A percentile compares a stretch with the other conserved stretches of the same genome.
Evolutionary conservation across 2,329 filamentous ascomycete species (phyloP).

Genomic region (Thermothelomyces thermophilus): DNA sequence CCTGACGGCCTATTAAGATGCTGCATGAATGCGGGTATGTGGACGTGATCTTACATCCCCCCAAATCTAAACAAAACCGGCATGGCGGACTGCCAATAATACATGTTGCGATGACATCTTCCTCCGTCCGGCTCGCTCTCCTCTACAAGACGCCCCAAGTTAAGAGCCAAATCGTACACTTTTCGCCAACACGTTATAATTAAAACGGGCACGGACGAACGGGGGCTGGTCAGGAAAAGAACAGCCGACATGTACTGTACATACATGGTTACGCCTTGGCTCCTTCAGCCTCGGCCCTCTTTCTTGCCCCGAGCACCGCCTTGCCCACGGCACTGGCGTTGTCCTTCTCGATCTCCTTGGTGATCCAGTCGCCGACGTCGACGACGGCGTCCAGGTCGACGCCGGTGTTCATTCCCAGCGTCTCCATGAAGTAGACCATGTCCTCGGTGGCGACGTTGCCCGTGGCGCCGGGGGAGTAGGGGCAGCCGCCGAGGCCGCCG

Average conservation of each 20-base stretch:
- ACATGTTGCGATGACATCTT: too few species aligned
- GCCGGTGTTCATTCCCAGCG: conserved; percentile 66
- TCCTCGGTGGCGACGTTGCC: conserved; percentile 85
- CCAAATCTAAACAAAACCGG: too few species aligned
- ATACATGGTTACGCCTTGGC: neutral
- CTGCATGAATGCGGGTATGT: too few species aligned
- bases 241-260: neutral
- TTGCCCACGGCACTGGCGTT: conserved; percentile 63
- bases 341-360: conserved; percentile 51
- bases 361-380: conserved; percentile 68
- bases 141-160: too few species aligned
- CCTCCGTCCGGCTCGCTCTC: too few species aligned
- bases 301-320: conserved; percentile 50
- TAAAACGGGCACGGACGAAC: too few species aligned
- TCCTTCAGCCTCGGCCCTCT: conserved; percentile 15
- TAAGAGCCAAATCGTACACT: neutral
- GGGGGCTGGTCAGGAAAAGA: neutral
- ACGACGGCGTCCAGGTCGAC: conserved; percentile 61
- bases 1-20: too few species aligned
- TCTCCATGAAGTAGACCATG: conserved; percentile 71
- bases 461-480: conserved; percentile 77
- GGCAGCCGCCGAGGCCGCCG: conserved; percentile 75
- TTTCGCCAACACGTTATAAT: too few species aligned
- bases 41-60: too few species aligned
- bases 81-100: too few species aligned